A percentile compares a stretch with the other conserved stretches of the same genome.
These are phyloP conservation scores for Murraya koenigii DNA, from an alignment of 345 rosid genomes.

Conservation along the genomic window DNA sequence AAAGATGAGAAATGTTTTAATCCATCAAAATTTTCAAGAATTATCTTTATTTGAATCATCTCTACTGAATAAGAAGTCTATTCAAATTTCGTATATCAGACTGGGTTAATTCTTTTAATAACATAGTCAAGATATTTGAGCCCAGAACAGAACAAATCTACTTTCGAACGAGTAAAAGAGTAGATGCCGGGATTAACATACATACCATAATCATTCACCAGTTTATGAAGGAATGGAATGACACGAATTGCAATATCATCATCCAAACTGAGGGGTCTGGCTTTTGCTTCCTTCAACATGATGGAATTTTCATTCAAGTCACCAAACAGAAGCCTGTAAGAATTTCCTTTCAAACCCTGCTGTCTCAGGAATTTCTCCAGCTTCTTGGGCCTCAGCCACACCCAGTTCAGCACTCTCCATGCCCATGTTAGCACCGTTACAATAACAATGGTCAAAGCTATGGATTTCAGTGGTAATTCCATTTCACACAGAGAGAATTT, in stretches of 20 bases:
- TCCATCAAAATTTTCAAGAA: no score
- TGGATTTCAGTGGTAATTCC: not conserved
- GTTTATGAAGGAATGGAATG: slow-evolving; percentile 33
- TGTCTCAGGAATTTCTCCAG: slow-evolving; percentile 40
- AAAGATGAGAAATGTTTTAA: no score
- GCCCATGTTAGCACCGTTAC: not conserved
- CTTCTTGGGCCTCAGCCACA: slow-evolving; percentile 50
- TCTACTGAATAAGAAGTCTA: no score
- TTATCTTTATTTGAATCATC: no score
- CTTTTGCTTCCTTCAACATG: slow-evolving; percentile 29
- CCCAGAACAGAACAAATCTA: no score
- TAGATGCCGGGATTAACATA: no score
- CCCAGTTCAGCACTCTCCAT: slow-evolving; percentile 36
- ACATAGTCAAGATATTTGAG: no score
- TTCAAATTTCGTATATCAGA: no score
- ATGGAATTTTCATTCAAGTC: slow-evolving; percentile 33
- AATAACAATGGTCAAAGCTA: not conserved
- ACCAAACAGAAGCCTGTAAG: slow-evolving; percentile 37
- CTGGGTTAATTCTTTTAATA: no score
- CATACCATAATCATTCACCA: slow-evolving; percentile 17
- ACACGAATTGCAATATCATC: slow-evolving; percentile 34
- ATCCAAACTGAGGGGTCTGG: slow-evolving; percentile 31
- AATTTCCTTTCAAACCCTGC: slow-evolving; percentile 46
- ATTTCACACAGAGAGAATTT: not conserved
- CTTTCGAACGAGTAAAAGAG: not conserved